Evolutionary conservation across 148 eudicot genomes (phyloP).

Genomic region (Vaccinium corymbosum): DNA sequence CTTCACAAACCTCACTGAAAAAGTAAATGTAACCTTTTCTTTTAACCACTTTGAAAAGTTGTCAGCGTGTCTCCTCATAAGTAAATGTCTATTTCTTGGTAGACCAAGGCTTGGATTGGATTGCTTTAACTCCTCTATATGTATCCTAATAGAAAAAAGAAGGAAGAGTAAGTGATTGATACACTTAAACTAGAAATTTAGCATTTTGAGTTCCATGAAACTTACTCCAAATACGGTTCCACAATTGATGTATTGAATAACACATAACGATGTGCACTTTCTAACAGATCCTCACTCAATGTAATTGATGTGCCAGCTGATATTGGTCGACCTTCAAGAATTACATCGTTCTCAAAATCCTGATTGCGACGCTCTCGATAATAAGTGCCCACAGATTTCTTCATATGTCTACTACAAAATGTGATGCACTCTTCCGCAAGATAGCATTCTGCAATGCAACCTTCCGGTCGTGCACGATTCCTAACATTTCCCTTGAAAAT

Average conservation of each 20-base stretch:
- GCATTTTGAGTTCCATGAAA: neutral
- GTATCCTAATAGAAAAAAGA: neutral
- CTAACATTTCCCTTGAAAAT: neutral
- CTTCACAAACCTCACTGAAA: neutral
- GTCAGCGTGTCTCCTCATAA: neutral
- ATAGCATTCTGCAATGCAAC: neutral
- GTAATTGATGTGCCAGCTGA: neutral
- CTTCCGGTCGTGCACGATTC: neutral
- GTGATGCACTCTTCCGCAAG: neutral
- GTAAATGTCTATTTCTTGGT: neutral
- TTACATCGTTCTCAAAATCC: neutral
- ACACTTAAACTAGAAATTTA: neutral
- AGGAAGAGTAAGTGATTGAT: neutral
- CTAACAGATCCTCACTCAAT: neutral
- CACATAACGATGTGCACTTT: neutral
- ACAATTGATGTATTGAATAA: neutral
- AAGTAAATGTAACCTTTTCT: neutral
- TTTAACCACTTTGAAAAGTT: neutral
- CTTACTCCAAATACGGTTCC: conserved; percentile 1
- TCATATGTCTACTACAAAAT: neutral
- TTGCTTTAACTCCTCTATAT: neutral
- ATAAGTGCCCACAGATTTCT: neutral
- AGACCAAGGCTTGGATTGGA: neutral
- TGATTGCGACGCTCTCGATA: neutral
- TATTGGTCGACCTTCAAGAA: neutral